Percentiles rank a stretch among this genome's conserved stretches.
Conservation (phyloP, 768 basidiomycete genomes). For the Suillus weaverae region DNA sequence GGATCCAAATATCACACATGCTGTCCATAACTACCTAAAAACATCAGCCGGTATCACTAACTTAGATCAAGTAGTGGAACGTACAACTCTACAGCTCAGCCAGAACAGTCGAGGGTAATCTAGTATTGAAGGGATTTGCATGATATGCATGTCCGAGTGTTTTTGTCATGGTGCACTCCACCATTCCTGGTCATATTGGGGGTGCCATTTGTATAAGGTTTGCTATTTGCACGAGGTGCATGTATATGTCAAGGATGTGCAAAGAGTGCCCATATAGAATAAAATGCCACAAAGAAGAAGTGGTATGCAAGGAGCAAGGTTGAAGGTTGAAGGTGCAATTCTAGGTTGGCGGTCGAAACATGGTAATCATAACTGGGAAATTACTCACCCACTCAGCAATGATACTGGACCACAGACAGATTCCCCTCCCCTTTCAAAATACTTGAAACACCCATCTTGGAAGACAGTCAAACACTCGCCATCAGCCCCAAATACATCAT, state of each 20-base stretch:
- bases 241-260: slow-evolving; percentile 50
- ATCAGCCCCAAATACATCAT: slow-evolving; percentile 93
- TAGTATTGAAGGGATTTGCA: slow-evolving; percentile 45
- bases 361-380: background rate
- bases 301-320: slow-evolving; percentile 81
- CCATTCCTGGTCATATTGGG: background rate
- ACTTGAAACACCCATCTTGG: slow-evolving; percentile 91
- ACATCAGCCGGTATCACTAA: background rate
- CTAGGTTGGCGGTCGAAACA: slow-evolving; percentile 38
- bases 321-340: slow-evolving; percentile 77
- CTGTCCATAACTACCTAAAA: slow-evolving; percentile 77
- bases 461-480: slow-evolving; percentile 71
- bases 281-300: slow-evolving; percentile 95
- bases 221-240: slow-evolving; percentile 19
- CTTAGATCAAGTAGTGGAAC: slow-evolving; percentile 30
- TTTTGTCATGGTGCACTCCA: background rate
- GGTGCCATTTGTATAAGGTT: slow-evolving; percentile 1
- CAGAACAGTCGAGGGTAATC: slow-evolving; percentile 70
- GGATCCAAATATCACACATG: slow-evolving; percentile 86
- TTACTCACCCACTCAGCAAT: slow-evolving; percentile 78
- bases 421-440: slow-evolving; percentile 92
- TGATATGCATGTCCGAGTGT: slow-evolving; percentile 36
- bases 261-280: slow-evolving; percentile 83
- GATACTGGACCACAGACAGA: slow-evolving; percentile 87
- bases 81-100: slow-evolving; percentile 67